Conservation (phyloP, 805 yeast genomes). For the Candida caryicola region DNA sequence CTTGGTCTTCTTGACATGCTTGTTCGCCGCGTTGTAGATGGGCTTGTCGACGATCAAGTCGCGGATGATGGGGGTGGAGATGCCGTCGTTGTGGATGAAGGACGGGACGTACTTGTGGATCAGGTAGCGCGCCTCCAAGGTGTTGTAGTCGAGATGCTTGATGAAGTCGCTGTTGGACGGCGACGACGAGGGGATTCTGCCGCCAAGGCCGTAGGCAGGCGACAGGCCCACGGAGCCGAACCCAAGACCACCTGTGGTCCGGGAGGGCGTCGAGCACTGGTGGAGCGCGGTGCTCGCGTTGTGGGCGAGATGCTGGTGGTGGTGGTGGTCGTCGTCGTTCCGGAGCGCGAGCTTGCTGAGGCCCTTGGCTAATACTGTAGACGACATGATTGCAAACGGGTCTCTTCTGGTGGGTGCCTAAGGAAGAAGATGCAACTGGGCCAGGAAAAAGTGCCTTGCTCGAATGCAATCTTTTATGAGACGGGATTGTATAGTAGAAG, state of each 20-base stretch:
- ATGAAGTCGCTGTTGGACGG: constrained; percentile 18
- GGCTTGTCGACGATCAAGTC: constrained; percentile 36
- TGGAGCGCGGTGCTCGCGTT: too few relatives aligned
- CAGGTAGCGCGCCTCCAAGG: constrained; percentile 30
- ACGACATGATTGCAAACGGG: constrained; percentile 5
- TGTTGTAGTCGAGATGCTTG: constrained; percentile 31
- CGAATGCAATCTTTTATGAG: too few relatives aligned
- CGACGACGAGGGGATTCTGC: not conserved
- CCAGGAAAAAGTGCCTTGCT: too few relatives aligned
- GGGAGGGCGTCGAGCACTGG: not conserved
- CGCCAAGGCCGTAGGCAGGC: not conserved
- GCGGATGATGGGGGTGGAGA: constrained; percentile 35
- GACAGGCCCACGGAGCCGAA: not conserved
- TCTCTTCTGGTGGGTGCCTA: too few relatives aligned
- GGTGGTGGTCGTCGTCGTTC: not conserved
- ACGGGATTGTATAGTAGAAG: too few relatives aligned
- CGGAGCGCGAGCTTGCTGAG: constrained; percentile 9
- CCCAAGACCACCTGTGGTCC: not conserved
- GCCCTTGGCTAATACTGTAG: constrained; percentile 13
- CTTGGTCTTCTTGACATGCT: constrained; percentile 23
- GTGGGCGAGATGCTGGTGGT: too few relatives aligned
- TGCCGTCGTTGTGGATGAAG: constrained; percentile 36
- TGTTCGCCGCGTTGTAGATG: constrained; percentile 38
- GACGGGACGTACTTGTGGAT: constrained; percentile 39
- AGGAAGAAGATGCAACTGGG: too few relatives aligned